Evolutionary conservation across 345 rosid species (phyloP), one percentile per base, ranked within the genome.

Genomic region (Gossypium anomalum): DNA sequence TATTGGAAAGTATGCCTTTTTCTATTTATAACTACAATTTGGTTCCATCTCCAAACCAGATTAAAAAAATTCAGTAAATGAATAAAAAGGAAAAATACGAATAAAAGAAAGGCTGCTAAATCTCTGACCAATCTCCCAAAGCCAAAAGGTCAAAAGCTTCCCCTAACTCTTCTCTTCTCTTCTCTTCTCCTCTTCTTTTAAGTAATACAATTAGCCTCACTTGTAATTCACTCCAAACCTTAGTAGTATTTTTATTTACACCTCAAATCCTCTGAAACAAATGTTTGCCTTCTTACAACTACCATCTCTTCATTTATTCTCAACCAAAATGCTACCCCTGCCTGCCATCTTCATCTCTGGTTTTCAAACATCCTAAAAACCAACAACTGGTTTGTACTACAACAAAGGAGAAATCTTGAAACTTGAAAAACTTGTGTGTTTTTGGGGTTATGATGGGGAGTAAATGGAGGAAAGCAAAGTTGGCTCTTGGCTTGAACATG

Each of bases 401-500:
- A 48, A 4, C 58, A 48, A 73, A 73, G 59, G 41, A 56, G 49
- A 47, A 47, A 65, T 62, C 73, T 77, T 38, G 20, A 47, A 15
- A 12, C 66, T 17, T 10, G 9, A 61, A 71, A 56, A 1, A 51
- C 41, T 34, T 34, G 41, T 34, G 41, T 34, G 41, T 34, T 34
- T 34, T 6, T 34, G 41, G 7, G 41, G 17, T 25, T 27, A 38
- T 44, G 43, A 87, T 90, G 98, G 90, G 84, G 38, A 89, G 93
- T 81, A 92, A 88, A 81, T 94, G 98, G 98, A 82, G 88, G 70
- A 94, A 90, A 74, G 94, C 86, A 6, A 94, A 90, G 84, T 14
- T 85, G 41, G 92, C 96, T 75, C 86, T 94, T 67, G 92, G 98
- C 41, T 71, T 86, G 64, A 90, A 92, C 72, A 67, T 83, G 80